A percentile compares a stretch with the other conserved stretches of the same genome.
Evolutionary conservation across 306 rosid species (phyloP).

Genomic region (Mimosa pudica): DNA sequence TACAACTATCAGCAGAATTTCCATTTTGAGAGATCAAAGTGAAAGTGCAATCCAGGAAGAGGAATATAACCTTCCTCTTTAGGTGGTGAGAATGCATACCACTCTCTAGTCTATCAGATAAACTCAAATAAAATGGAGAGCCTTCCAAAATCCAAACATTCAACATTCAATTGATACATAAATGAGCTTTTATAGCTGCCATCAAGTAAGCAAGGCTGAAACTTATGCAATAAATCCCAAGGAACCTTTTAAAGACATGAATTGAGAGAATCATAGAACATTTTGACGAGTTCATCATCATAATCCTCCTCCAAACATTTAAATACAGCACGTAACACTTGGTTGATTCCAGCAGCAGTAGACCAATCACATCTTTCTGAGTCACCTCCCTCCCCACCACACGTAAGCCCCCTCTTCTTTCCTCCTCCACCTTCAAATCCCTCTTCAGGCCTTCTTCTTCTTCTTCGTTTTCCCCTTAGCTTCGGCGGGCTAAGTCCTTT

Average conservation of each 20-base stretch:
- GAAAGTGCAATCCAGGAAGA: slow-evolving; percentile 68
- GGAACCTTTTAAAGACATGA: slow-evolving; percentile 57
- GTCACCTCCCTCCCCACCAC: no score
- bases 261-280: slow-evolving; percentile 56
- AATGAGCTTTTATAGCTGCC: slow-evolving; percentile 32
- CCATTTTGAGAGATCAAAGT: slow-evolving; percentile 50
- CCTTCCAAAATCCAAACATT: slow-evolving; percentile 74
- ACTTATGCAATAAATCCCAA: slow-evolving; percentile 58
- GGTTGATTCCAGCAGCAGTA: no score
- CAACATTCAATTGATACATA: slow-evolving; percentile 24
- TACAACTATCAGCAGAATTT: slow-evolving; percentile 37
- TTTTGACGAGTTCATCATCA: slow-evolving; percentile 48
- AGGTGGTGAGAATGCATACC: slow-evolving; percentile 58
- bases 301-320: slow-evolving; percentile 59
- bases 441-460: no score
- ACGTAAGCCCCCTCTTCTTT: no score
- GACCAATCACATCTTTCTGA: slow-evolving; percentile 63
- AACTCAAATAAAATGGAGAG: slow-evolving; percentile 71
- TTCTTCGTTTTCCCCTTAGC: no score
- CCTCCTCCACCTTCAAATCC: no score
- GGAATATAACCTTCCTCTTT: slow-evolving; percentile 69
- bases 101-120: slow-evolving; percentile 52
- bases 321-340: slow-evolving; percentile 57
- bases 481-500: no score
- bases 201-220: slow-evolving; percentile 31